Evolutionary conservation across 148 eudicot genomes (phyloP).

Genomic region (Camellia japonica): DNA sequence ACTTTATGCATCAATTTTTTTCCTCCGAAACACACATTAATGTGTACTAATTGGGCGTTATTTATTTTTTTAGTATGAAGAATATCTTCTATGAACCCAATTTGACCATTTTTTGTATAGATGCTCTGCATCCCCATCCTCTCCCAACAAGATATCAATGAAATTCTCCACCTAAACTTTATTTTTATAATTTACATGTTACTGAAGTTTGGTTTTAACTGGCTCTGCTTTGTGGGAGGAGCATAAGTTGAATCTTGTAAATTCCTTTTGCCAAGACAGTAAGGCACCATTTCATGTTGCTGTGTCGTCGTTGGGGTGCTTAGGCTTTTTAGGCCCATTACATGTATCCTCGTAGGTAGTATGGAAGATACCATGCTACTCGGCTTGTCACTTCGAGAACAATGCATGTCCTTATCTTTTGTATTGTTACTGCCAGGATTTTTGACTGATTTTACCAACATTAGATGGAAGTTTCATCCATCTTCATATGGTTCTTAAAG

Average conservation of each 20-base stretch:
- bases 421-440: not conserved
- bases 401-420: not conserved
- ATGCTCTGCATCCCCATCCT: conserved; percentile 1
- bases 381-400: not conserved
- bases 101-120: not conserved
- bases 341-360: not conserved
- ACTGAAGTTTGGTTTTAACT: not conserved
- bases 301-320: not conserved
- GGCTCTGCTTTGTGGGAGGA: not conserved
- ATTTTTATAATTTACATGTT: not conserved
- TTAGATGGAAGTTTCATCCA: not conserved
- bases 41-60: no score
- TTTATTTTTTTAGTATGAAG: no score
- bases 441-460: not conserved
- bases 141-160: not conserved
- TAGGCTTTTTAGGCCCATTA: not conserved
- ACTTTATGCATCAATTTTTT: no score
- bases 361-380: not conserved
- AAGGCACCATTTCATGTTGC: not conserved
- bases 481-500: not conserved
- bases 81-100: not conserved
- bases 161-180: not conserved
- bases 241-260: conserved; percentile 1
- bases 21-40: no score
- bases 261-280: not conserved